Evolutionary conservation across 805 yeast species (phyloP).

Genomic region (Saccharomyces paradoxus): DNA sequence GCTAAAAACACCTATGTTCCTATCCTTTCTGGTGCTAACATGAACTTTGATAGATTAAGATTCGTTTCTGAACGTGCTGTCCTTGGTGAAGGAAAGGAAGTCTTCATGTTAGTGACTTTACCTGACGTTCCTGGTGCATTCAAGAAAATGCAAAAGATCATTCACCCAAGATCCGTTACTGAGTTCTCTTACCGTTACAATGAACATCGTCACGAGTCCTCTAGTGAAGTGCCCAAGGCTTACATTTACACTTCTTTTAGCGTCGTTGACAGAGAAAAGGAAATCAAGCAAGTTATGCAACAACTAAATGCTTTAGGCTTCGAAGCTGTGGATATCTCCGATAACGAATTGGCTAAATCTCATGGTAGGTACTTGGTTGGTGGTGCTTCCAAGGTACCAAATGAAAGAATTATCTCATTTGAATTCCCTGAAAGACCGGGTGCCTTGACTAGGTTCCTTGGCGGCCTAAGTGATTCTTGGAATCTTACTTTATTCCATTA

Average conservation of each 20-base stretch:
- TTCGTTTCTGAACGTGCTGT: slow-evolving; percentile 96
- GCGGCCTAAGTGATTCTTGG: slow-evolving; percentile 69
- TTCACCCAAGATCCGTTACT: slow-evolving; percentile 84
- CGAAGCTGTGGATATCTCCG: slow-evolving; percentile 74
- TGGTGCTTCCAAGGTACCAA: slow-evolving; percentile 64
- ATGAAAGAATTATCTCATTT: slow-evolving; percentile 74
- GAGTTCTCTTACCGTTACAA: slow-evolving; percentile 87
- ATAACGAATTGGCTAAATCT: slow-evolving; percentile 88
- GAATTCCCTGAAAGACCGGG: slow-evolving; percentile 98
- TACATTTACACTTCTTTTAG: slow-evolving; percentile 82
- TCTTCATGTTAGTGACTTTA: slow-evolving; percentile 78
- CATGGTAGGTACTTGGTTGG: slow-evolving; percentile 97
- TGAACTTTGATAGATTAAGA: slow-evolving; percentile 93
- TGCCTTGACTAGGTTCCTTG: slow-evolving; percentile 75
- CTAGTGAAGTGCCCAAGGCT: slow-evolving; percentile 45
- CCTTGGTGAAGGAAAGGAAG: slow-evolving; percentile 97
- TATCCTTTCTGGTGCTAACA: slow-evolving; percentile 90
- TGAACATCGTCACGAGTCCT: slow-evolving; percentile 30
- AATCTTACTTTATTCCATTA: slow-evolving; percentile 92
- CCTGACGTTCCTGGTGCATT: slow-evolving; percentile 94
- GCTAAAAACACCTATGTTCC: slow-evolving; percentile 68
- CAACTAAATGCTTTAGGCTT: slow-evolving; percentile 57
- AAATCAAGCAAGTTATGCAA: slow-evolving; percentile 54
- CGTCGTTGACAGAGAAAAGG: slow-evolving; percentile 68
- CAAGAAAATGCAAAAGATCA: slow-evolving; percentile 60